Evolutionary conservation across 2,329 filamentous ascomycete species (phyloP).

Genomic region (Beauveria sp.): DNA sequence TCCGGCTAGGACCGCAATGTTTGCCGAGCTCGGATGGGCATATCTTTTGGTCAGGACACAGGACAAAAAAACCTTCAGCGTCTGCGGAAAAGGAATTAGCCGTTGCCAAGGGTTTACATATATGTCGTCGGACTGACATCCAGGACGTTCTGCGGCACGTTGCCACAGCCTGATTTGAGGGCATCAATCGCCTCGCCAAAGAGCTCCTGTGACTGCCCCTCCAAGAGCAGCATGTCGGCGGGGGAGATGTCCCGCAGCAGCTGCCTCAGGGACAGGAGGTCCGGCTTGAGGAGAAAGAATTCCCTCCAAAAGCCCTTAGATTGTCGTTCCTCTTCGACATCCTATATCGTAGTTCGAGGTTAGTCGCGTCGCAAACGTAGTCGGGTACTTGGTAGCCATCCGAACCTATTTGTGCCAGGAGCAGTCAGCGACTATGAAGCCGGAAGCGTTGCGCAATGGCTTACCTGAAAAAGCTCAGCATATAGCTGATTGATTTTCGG

Average conservation of each 20-base stretch:
- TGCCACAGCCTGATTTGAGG: constrained; percentile 52
- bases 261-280: constrained; percentile 58
- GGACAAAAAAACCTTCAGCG: constrained; percentile 79
- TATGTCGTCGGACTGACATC: constrained; percentile 49
- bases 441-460: constrained; percentile 12
- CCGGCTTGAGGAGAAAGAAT: constrained; percentile 85
- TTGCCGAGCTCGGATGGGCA: constrained; percentile 89
- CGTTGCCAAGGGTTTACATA: no score
- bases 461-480: constrained; percentile 70
- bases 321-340: constrained; percentile 59
- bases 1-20: constrained; percentile 83
- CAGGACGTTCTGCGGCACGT: constrained; percentile 69
- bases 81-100: constrained; percentile 45
- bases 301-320: constrained; percentile 96
- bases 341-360: constrained; percentile 32
- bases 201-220: constrained; percentile 71
- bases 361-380: constrained; percentile 20
- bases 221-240: constrained; percentile 67
- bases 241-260: constrained; percentile 67
- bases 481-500: constrained; percentile 92
- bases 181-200: constrained; percentile 66
- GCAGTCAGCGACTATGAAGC: neutral
- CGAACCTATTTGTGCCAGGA: constrained; percentile 2
- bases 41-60: constrained; percentile 82
- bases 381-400: constrained; percentile 10